Evolutionary conservation across 2,329 filamentous ascomycete genomes (phyloP), one percentile per base, ranked within the genome.

Genomic region (Xylariaceae sp.): DNA sequence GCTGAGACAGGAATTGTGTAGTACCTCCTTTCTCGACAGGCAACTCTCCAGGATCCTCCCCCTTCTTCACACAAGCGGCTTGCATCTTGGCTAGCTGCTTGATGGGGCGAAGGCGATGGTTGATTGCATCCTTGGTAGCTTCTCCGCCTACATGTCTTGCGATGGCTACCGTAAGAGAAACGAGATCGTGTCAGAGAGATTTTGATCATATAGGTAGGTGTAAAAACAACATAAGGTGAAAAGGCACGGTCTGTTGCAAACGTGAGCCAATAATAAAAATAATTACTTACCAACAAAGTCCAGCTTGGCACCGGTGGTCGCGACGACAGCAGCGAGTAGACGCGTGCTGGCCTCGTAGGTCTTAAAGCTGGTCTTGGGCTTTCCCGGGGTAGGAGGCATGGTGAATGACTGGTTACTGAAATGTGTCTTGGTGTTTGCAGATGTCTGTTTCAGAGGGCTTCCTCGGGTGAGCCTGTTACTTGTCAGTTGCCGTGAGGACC

Each of bases 241-340:
- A 53, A 14, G 33, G 12, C 5, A 16, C 24, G n/a, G 34, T 17
- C 14, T 8, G 1, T 3, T 16, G 23, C 16, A 40, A 19, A 24
- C 23, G 14, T 19, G 12, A 50, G 26, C 31, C 6, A 14, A 50
- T 9, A 7, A 23, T 40, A 26, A 36, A 55, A 41, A 33, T 23
- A 26, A 34, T 19, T 4, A 65, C 82, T 75, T 79, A 88, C 86
- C 84, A 66, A 81, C 83, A 70, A 83, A 87, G 69, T 88, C 84
- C 50, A 87, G 80, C 60, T 81, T 84, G 0, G 82, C 66, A 0
- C 75, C 74, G 0, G 80, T 78, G 2, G 84, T 82, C 0, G 85
- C 86, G 0, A 88, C 74, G 21, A 88, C 80, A 4, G 86, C 85
- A 1, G 84, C 81, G 2, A 88, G 75, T 31, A 88, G 80, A 41